Evolutionary conservation across 1,139 yeast species (phyloP).

Genomic region (Yamadazyma dendronema): DNA sequence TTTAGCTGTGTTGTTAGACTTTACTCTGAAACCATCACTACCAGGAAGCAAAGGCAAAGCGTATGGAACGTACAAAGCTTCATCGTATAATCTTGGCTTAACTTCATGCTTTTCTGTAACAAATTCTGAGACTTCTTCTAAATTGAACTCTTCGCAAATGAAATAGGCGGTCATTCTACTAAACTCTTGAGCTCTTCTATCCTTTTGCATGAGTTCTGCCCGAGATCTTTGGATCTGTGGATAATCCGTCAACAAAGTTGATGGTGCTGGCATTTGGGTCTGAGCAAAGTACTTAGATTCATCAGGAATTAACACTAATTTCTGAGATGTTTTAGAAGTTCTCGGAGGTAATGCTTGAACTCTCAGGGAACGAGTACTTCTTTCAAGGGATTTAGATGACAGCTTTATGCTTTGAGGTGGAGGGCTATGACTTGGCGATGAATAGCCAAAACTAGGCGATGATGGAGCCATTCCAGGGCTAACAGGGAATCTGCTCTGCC

Average conservation of each 20-base stretch:
- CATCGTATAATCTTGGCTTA: conserved; percentile 84
- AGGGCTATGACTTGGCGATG: conserved; percentile 11
- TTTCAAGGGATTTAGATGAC: conserved; percentile 7
- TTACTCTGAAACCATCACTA: conserved; percentile 76
- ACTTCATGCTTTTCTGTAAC: conserved; percentile 72
- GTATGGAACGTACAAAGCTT: conserved; percentile 87
- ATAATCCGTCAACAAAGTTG: conserved; percentile 21
- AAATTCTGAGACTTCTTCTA: conserved; percentile 63
- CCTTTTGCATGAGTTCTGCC: conserved; percentile 71
- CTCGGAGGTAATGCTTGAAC: conserved; percentile 76
- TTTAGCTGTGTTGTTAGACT: conserved; percentile 72
- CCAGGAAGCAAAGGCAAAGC: conserved; percentile 87
- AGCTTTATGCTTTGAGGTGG: conserved; percentile 16
- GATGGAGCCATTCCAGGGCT: conserved; percentile 9
- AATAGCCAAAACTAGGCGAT: conserved; percentile 8
- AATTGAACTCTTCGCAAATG: conserved; percentile 76
- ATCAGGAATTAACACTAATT: conserved; percentile 83
- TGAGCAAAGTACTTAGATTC: conserved; percentile 31
- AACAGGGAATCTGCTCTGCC: conserved; percentile 53
- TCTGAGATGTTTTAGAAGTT: conserved; percentile 82
- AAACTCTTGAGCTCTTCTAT: conserved; percentile 63
- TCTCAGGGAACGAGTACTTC: conserved; percentile 14
- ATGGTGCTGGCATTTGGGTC: conserved; percentile 10
- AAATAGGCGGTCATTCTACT: conserved; percentile 90
- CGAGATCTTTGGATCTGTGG: conserved; percentile 50